phyloP scores from a whole-genome alignment of 2,329 filamentous ascomycete species.

The Bisporella sp. region DNA sequence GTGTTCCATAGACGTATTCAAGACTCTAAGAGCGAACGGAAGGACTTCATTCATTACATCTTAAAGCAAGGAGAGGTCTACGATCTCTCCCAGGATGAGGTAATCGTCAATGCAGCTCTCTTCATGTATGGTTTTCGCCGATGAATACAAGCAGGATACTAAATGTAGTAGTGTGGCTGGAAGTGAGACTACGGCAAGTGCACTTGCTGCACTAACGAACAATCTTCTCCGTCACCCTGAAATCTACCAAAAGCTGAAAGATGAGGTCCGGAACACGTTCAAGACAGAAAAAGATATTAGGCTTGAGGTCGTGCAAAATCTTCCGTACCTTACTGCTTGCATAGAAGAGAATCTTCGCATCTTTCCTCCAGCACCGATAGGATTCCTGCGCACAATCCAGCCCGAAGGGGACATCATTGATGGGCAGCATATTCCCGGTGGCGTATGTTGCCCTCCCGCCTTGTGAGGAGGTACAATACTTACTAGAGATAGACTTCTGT shows the following conservation, averaged over 20 bases:
- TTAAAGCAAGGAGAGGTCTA: background rate
- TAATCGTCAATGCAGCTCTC: background rate
- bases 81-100: background rate
- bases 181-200: constrained; percentile 31
- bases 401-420: background rate
- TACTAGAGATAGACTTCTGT: background rate
- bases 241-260: background rate
- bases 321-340: constrained; percentile 26
- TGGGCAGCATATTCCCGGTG: background rate
- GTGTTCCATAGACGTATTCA: no score
- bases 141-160: no score
- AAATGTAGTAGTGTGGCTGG: constrained; percentile 19
- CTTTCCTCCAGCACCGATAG: constrained; percentile 24
- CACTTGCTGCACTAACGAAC: constrained; percentile 18
- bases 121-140: constrained; percentile 12
- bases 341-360: constrained; percentile 29
- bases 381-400: background rate
- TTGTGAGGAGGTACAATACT: background rate
- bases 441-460: background rate
- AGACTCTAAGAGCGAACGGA: background rate
- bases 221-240: background rate
- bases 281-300: background rate
- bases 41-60: background rate
- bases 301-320: background rate
- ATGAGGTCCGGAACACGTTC: background rate